Conservation (phyloP, 1,284 basidiomycete species). For the Moesziomyces sp. region DNA sequence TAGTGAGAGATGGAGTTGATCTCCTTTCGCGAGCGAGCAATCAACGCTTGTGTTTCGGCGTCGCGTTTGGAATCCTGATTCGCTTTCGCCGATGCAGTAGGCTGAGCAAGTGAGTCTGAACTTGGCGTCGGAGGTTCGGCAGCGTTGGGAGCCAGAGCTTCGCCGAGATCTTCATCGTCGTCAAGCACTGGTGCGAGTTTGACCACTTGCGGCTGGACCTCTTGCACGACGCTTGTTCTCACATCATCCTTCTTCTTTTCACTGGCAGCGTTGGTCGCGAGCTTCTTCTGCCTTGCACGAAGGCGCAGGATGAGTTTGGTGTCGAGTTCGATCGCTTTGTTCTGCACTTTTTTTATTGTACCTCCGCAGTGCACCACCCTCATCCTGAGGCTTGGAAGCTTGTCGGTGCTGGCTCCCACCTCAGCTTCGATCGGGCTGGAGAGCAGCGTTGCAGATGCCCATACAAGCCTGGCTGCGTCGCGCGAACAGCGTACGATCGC, state of each 20-base stretch:
- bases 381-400: constrained; percentile 20
- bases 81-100: too few species aligned
- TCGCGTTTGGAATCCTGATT: constrained; percentile 9
- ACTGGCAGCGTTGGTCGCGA: background rate
- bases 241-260: background rate
- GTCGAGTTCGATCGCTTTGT: constrained; percentile 51
- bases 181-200: background rate
- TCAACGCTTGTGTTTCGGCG: constrained; percentile 29
- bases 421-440: constrained; percentile 23
- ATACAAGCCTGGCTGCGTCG: constrained; percentile 42
- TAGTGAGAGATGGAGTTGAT: constrained; percentile 32
- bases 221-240: background rate
- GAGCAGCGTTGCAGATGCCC: constrained; percentile 48
- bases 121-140: too few species aligned
- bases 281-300: constrained; percentile 22
- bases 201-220: background rate
- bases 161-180: constrained; percentile 39
- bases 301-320: constrained; percentile 29
- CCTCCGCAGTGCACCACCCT: constrained; percentile 47
- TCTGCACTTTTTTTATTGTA: constrained; percentile 55
- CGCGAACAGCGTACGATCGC: constrained; percentile 50
- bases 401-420: background rate
- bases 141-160: constrained; percentile 20
- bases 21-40: constrained; percentile 26
- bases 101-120: too few species aligned